Conservation (phyloP, 2,329 filamentous ascomycete species). For the Apiospora pterosperma region DNA sequence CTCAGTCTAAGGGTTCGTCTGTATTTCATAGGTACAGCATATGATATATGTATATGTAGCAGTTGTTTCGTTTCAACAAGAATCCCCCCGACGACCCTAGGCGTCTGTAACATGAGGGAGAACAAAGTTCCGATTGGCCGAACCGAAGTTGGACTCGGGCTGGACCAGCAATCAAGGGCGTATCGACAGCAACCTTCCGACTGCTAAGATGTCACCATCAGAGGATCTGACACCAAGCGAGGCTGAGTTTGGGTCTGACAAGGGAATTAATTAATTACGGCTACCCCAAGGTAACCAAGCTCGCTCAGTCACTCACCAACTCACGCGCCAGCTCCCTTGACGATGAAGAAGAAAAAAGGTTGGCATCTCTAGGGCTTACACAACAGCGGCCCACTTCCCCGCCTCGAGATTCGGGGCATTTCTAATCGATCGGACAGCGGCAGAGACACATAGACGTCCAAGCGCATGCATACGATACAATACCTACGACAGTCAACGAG, state of each 20-base stretch:
- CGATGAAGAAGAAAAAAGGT: too few relatives aligned
- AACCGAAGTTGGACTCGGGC: not conserved
- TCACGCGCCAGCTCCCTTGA: too few relatives aligned
- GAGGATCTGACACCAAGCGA: not conserved
- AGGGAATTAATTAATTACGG: too few relatives aligned
- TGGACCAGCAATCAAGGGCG: not conserved
- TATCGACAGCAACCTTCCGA: not conserved
- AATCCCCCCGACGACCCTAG: not conserved
- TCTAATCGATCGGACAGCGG: not conserved
- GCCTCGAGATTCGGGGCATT: not conserved
- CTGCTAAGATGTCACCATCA: not conserved
- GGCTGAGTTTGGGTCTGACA: not conserved
- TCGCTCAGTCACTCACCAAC: too few relatives aligned
- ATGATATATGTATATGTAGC: conserved; percentile 1
- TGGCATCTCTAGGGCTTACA: not conserved
- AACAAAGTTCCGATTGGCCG: not conserved
- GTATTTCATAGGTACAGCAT: not conserved
- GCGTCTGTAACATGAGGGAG: not conserved
- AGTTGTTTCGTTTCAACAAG: not conserved
- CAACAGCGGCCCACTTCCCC: not conserved
- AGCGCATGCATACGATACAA: not conserved
- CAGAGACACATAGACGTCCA: not conserved
- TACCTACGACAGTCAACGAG: not conserved
- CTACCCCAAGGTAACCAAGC: too few relatives aligned
- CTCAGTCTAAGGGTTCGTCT: not conserved